These are phyloP conservation scores for Sporothrix sp. DNA, from an alignment of 2,329 filamentous ascomycete species.

Conservation along the genomic window DNA sequence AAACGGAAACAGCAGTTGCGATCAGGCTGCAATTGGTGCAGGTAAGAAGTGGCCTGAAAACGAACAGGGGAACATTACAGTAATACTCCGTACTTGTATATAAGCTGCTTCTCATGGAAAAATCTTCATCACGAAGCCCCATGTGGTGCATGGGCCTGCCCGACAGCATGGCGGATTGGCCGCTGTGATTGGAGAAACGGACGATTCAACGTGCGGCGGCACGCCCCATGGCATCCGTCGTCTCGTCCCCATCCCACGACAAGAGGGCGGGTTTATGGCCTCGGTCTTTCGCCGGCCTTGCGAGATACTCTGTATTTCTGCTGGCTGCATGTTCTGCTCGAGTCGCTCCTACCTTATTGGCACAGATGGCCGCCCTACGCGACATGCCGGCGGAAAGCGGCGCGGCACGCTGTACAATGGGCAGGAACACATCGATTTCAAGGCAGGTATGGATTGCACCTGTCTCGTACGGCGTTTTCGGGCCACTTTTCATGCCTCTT, in stretches of 20 bases:
- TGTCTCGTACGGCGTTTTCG: too few relatives aligned
- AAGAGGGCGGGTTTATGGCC: too few relatives aligned
- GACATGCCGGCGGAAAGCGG: neutral
- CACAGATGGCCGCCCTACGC: conserved; percentile 8
- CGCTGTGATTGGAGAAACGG: conserved; percentile 1
- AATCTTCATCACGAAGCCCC: too few relatives aligned
- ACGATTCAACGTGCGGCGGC: conserved; percentile 1
- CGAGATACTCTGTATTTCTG: conserved; percentile 1
- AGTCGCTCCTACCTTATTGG: neutral
- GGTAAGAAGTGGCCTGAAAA: neutral
- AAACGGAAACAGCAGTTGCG: neutral
- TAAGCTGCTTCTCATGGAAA: too few relatives aligned
- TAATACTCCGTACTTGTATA: too few relatives aligned
- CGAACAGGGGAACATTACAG: too few relatives aligned
- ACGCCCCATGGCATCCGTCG: too few relatives aligned
- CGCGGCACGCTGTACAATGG: conserved; percentile 4
- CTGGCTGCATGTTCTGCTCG: neutral
- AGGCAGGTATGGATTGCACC: neutral
- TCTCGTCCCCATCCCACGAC: too few relatives aligned
- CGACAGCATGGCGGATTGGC: neutral
- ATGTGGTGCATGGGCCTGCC: too few relatives aligned
- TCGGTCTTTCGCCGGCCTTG: neutral
- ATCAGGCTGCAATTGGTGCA: neutral
- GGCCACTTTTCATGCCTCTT: too few relatives aligned
- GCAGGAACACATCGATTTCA: neutral